phyloP scores from a whole-genome alignment of 441 rosid species.

The Oxalis stricta region DNA sequence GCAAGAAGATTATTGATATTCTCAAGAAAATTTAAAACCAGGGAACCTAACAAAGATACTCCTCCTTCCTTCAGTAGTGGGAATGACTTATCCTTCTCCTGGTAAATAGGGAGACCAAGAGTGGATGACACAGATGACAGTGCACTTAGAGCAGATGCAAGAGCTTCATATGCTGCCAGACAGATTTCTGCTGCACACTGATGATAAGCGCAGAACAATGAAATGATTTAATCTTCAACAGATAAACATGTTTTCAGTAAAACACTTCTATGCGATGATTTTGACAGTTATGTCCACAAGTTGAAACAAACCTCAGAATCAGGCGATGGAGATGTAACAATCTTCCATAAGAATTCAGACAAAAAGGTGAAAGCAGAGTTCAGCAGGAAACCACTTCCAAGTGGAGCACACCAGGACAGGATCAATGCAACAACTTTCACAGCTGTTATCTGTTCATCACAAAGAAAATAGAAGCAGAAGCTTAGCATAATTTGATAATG shows the following conservation, averaged over 20 bases:
- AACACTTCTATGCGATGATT: background rate
- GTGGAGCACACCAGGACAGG: conserved; percentile 40
- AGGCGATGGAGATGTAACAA: conserved; percentile 32
- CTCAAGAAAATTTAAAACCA: conserved; percentile 54
- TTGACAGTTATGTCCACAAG: conserved; percentile 6
- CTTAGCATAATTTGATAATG: too few relatives aligned
- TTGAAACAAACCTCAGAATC: conserved; percentile 52
- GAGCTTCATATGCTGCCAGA: conserved; percentile 77
- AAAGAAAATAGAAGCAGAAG: conserved; percentile 1
- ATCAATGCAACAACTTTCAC: conserved; percentile 52
- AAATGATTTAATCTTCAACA: conserved; percentile 2
- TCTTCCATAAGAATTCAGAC: conserved; percentile 56
- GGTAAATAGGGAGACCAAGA: conserved; percentile 30
- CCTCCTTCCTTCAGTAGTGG: conserved; percentile 25
- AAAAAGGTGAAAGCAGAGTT: conserved; percentile 36
- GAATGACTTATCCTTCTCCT: conserved; percentile 25
- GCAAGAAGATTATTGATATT: conserved; percentile 64
- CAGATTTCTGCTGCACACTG: conserved; percentile 70
- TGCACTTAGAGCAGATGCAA: conserved; percentile 43
- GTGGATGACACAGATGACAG: conserved; percentile 39
- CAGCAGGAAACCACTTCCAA: conserved; percentile 28
- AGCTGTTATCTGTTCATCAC: conserved; percentile 43
- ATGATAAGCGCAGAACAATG: conserved; percentile 17
- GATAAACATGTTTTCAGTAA: background rate
- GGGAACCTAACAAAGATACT: conserved; percentile 42